phyloP scores from a whole-genome alignment of 345 rosid genomes.

The Anastatica hierochuntica region DNA sequence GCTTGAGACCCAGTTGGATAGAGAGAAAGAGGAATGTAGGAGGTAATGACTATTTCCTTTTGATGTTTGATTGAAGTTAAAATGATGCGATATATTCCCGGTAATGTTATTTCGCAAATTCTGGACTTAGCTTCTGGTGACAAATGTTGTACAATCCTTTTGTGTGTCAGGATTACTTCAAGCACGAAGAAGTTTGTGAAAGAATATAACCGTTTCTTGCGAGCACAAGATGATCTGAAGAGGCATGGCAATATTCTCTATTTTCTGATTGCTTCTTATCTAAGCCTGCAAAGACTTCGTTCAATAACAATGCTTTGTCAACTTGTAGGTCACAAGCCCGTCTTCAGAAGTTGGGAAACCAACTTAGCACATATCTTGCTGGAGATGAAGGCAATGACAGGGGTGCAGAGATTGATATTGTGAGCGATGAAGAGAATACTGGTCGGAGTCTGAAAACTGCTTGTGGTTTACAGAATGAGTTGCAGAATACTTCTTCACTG shows the following conservation, averaged over 20 bases:
- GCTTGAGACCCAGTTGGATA: conserved; percentile 58
- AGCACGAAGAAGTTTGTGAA: conserved; percentile 69
- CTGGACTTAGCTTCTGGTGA: conserved; percentile 15
- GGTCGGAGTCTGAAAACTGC: conserved; percentile 18
- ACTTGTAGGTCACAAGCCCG: conserved; percentile 63
- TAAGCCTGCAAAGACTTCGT: neutral
- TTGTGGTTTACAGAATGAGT: conserved; percentile 28
- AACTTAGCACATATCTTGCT: conserved; percentile 44
- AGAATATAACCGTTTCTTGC: conserved; percentile 45
- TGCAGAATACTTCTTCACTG: conserved; percentile 29
- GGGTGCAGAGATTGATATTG: conserved; percentile 48
- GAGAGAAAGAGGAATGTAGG: conserved; percentile 66
- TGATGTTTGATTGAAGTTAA: conserved; percentile 1
- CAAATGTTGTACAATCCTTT: conserved; percentile 7
- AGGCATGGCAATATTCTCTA: conserved; percentile 34
- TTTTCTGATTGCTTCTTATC: neutral
- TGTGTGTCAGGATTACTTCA: conserved; percentile 52
- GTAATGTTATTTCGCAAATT: neutral
- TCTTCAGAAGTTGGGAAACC: conserved; percentile 58
- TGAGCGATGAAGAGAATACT: conserved; percentile 55
- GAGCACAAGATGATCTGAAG: conserved; percentile 64
- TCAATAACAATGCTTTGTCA: conserved; percentile 2
- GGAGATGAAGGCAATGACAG: conserved; percentile 46
- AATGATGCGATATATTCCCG: neutral
- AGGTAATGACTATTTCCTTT: conserved; percentile 36